Evolutionary conservation across 305 asterid species (phyloP).

Genomic region (Solanum aculeatissimum): DNA sequence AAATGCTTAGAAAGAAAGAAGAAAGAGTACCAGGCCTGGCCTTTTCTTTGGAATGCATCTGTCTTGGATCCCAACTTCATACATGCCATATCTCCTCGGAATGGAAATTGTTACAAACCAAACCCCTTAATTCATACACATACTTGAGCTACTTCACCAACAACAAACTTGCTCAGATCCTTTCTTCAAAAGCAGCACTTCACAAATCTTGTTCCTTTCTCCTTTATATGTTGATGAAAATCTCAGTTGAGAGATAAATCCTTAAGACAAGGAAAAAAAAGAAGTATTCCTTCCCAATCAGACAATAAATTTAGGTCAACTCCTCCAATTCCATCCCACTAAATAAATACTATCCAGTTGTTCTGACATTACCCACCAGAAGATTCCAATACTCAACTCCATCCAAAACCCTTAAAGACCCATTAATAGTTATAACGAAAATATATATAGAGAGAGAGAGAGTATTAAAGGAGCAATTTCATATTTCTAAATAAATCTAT

Average conservation of each 20-base stretch:
- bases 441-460: background rate
- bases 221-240: background rate
- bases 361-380: constrained; percentile 45
- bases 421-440: background rate
- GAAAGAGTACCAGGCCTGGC: constrained; percentile 70
- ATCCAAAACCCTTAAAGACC: constrained; percentile 1
- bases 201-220: constrained; percentile 20
- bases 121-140: background rate
- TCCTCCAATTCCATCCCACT: constrained; percentile 21
- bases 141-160: background rate
- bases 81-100: constrained; percentile 61
- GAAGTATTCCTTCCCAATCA: background rate
- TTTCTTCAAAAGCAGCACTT: background rate
- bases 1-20: background rate
- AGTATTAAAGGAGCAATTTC: background rate
- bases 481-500: background rate
- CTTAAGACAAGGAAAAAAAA: too few species aligned
- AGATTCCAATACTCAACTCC: constrained; percentile 58
- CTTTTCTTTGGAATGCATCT: constrained; percentile 86
- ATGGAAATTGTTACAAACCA: background rate
- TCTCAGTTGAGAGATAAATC: constrained; percentile 23
- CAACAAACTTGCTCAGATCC: background rate
- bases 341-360: constrained; percentile 16
- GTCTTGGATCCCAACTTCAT: constrained; percentile 91
- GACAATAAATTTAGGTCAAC: constrained; percentile 52